Evolutionary conservation across 2,329 filamentous ascomycete species (phyloP), one percentile per base, ranked within the genome.

Genomic region (Trichothecium roseum): DNA sequence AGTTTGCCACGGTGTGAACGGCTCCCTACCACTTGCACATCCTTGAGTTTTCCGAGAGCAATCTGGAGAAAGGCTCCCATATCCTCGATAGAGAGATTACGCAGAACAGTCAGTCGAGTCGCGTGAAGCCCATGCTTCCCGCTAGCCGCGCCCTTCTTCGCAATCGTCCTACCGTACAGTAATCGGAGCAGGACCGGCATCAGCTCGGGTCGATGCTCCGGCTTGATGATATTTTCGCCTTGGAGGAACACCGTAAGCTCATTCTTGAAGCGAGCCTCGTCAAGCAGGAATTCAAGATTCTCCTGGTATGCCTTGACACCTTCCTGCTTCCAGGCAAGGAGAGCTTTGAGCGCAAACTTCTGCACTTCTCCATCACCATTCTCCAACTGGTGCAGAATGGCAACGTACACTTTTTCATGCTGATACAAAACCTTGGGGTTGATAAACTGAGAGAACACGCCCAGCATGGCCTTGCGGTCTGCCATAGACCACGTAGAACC

Each of bases 331-430:
- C 91, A 98, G 0, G 86, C 76, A 35, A 95, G 68, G 7, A 98
- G 74, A 8, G 82, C 84, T 54, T 87, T 88, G 26, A 98, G 68
- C 1, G 87, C 79, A 31, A 81, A 74, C 45, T 82, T 89, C 55
- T 98, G 91, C 13, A 94, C 75, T 45, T 95, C 89, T 4, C 79
- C 70, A 51, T 98, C 91, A 48, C 91, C 91, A 52, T 95, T 94
- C 30, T 79, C 75, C 44, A 95, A 66, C 16, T 95, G 68, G 22
- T 72, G 68, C 14, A 95, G 63, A 17, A 96, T 65, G 13, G 84
- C 78, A 7, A 73, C 61, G 48, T 88, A 84, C 0, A 94, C 88
- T 37, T 85, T 78, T 8, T 76, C 66, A 22, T 82, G 74, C 49
- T 78, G 82, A 56, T 78, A 96, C 4, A 98, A 64, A 1, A 87